Evolutionary conservation across 2,329 filamentous ascomycete genomes (phyloP), one percentile per base, ranked within the genome.

Genomic region (Fusarium dimerum): DNA sequence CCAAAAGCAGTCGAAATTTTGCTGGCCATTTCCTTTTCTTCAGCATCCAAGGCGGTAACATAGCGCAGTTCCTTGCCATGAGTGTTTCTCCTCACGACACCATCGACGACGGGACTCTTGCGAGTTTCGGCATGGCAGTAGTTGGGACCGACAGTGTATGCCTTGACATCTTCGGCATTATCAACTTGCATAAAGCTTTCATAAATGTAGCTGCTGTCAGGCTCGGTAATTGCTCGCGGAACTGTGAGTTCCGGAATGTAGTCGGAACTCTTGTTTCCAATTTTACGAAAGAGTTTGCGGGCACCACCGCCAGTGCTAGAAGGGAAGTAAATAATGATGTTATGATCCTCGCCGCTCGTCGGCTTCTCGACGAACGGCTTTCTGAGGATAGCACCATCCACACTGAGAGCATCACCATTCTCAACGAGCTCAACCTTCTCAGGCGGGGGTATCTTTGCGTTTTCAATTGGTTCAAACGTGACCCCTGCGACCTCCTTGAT

Each of bases 331-430:
- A 99, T 97, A 73, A 96, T 89, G 64, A 99, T 96, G 70, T 99
- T 99, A 75, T 99, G 94, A 66, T 99, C 93, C 73, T 99, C 94
- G 34, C 94, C 94, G 67, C 90, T 97, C n/a, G 92, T 92, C 0
- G 94, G 94, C 71, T 99, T 99, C 70, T 99, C 94, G 38, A 99
- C 94, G 67, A 99, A 99, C 0, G 94, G 94, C 68, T 99, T 99
- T 63, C 82, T 87, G 43, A 99, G 80, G 5, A 86, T 72, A 40
- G 83, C 79, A 11, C 93, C 94, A 68, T 99, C 93, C 10, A 99
- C 93, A 40, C 88, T 85, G 49, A 99, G 79, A 5, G 89, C 87
- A 68, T 99, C 92, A 29, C 90, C 90, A 61, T 96, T 87, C 57
- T 97, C 92, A n/a, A 94, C 80, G 59, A 99, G 78, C 66, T 94